phyloP scores from a whole-genome alignment of 202 grass and related monocot genomes.

The Setaria italica region DNA sequence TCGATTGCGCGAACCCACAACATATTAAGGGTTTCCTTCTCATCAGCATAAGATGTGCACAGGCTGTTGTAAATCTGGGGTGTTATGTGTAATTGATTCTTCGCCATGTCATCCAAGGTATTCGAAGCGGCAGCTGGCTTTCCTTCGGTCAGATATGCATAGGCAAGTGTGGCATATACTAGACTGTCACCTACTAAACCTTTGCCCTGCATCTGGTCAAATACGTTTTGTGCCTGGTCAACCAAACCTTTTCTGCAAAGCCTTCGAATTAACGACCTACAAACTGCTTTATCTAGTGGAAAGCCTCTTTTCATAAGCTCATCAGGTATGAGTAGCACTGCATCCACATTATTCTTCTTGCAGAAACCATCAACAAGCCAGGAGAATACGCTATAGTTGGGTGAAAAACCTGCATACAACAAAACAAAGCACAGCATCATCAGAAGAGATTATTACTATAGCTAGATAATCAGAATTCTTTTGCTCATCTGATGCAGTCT shows the following conservation, averaged over 20 bases:
- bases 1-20: conserved; percentile 72
- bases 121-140: conserved; percentile 52
- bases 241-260: conserved; percentile 74
- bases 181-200: conserved; percentile 65
- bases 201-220: conserved; percentile 70
- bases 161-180: conserved; percentile 70
- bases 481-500: not conserved
- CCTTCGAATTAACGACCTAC: conserved; percentile 83
- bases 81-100: conserved; percentile 58
- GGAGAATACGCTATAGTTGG: conserved; percentile 77
- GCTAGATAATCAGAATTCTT: too few species aligned
- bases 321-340: conserved; percentile 68
- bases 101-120: conserved; percentile 67
- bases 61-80: conserved; percentile 70
- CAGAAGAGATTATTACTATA: conserved; percentile 1
- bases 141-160: conserved; percentile 62
- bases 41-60: conserved; percentile 61
- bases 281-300: conserved; percentile 70
- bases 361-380: conserved; percentile 85
- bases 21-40: conserved; percentile 60
- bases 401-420: conserved; percentile 59
- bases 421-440: conserved; percentile 18
- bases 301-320: conserved; percentile 70
- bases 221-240: conserved; percentile 65
- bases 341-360: conserved; percentile 62